Evolutionary conservation across 345 rosid genomes (phyloP).

Genomic region (thale cress (Arabidopsis thaliana)): DNA sequence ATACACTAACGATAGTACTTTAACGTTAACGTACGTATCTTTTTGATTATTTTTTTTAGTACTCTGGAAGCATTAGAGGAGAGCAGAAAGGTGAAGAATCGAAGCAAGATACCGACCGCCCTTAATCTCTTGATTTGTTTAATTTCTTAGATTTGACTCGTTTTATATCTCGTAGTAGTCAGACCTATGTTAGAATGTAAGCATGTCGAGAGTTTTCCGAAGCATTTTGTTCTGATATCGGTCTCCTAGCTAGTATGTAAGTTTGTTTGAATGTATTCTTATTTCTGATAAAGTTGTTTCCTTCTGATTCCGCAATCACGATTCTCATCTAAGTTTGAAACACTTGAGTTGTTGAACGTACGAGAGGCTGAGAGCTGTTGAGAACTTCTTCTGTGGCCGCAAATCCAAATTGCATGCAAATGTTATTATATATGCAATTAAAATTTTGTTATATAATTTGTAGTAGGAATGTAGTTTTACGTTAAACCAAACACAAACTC

Average conservation of each 20-base stretch:
- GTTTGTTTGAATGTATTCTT: constrained; percentile 20
- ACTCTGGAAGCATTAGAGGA: constrained; percentile 28
- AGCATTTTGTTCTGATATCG: background rate
- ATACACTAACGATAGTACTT: background rate
- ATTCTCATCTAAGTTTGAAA: constrained; percentile 3
- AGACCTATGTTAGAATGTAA: constrained; percentile 26
- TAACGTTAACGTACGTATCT: background rate
- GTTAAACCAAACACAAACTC: constrained; percentile 19
- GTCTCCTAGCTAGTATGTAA: constrained; percentile 20
- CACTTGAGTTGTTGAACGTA: constrained; percentile 16
- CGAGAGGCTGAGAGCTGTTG: background rate
- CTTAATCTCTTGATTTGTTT: constrained; percentile 13
- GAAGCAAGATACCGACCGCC: constrained; percentile 8
- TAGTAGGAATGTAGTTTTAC: background rate
- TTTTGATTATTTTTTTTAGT: background rate
- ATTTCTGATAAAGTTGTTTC: background rate
- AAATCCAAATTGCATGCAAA: constrained; percentile 20
- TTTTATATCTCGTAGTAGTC: constrained; percentile 10
- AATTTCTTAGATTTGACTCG: constrained; percentile 3
- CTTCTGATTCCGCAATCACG: constrained; percentile 7
- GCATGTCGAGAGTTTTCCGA: constrained; percentile 11
- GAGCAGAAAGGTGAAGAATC: background rate
- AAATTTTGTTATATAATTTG: no score
- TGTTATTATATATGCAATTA: background rate
- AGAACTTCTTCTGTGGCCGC: background rate